Base-by-base conservation (phyloP, 768 basidiomycete genomes). In the button mushroom (Agaricus bisporus) region DNA sequence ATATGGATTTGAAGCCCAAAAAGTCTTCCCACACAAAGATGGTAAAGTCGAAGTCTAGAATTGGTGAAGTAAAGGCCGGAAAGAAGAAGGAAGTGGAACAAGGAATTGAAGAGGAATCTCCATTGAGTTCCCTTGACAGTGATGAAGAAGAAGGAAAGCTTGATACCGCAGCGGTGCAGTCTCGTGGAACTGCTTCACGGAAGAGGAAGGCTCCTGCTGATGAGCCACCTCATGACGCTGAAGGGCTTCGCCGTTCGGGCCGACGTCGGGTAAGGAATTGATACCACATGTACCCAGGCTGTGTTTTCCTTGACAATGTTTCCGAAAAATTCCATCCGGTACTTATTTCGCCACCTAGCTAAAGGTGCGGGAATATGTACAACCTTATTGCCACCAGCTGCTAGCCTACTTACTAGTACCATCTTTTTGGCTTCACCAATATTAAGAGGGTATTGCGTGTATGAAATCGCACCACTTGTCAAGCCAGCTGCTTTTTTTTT, bases 1-100 rank as follows among this genome's bases (percentile, higher is more conserved):
- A 73, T 1, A 58, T 76, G 49, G 64, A 76, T 49, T 59, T 78
- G 3, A 72, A 68, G 50, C 66, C 64, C 50, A 26, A 29, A 25
- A 73, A 67, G 64, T 9, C 38, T n/a, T 39, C 38, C n/a, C 12
- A 14, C 10, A 39, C 7, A 12, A 72, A 70, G 56, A 56, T 53
- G 55, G 54, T 57, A 28, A 68, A 41, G 5, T 12, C 10, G 18
- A 22, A 12, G 41, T 22, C 22, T 14, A 47, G 46, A 41, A 42
- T 29, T 42, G 17, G 41, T 9, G 8, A 35, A 17, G n/a, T 48
- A 35, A 46, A 51, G 22, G 22, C 32, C 17, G 25, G 15, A 20
- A 54, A 22, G 3, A 25, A 7, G 17, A 9, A 5, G 10, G 17
- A 12, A 5, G 10, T 22, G 2, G 42, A 26, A 5, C 29, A 25